Base-by-base conservation (phyloP, 306 rosid species). In the Cucurbita ficifolia region DNA sequence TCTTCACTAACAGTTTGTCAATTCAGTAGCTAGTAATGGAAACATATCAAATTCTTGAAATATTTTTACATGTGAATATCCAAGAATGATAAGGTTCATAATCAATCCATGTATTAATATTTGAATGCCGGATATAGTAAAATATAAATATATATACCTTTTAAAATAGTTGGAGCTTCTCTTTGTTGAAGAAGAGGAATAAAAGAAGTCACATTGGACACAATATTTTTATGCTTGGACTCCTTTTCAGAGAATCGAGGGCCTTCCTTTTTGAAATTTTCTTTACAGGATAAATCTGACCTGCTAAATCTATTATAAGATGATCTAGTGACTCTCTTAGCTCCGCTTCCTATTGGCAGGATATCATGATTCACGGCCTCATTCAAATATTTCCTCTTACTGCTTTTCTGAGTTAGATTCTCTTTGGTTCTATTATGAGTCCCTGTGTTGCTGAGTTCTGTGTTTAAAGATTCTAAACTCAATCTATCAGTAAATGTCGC, bases 141-240 rank as follows among this genome's bases (percentile, higher is more conserved):
- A 50, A 65, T 5, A 33, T n/a, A 78, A 36, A 75, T 80, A 94
- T 19, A 17, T 3, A 63, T 10, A 63, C 99, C 96, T 79, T 93
- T 79, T 50, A 82, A 45, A 70, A 71, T 92, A 17, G 91, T 81
- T 8, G 96, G 88, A 35, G 96, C 89, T 88, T 91, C 96, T 76
- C 92, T 89, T 85, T 89, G 95, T 82, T 87, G 96, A 58, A 95
- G 97, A 69, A 91, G 86, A 33, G 99, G 99, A 88, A 95, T 81
- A 76, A 95, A 91, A 76, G 99, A 95, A 80, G 90, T 77, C 21
- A 91, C 45, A 68, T 82, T 91, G 76, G 96, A 85, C 76, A 89
- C 85, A 29, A 89, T 88, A 73, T 95, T 91, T 82, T 60, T 88
- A 79, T 62, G 76, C 73, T 75, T 78, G 50, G 91, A 58, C 82